These are phyloP conservation scores for Candida railenensis DNA, from an alignment of 805 yeast genomes.

Conservation along the genomic window DNA sequence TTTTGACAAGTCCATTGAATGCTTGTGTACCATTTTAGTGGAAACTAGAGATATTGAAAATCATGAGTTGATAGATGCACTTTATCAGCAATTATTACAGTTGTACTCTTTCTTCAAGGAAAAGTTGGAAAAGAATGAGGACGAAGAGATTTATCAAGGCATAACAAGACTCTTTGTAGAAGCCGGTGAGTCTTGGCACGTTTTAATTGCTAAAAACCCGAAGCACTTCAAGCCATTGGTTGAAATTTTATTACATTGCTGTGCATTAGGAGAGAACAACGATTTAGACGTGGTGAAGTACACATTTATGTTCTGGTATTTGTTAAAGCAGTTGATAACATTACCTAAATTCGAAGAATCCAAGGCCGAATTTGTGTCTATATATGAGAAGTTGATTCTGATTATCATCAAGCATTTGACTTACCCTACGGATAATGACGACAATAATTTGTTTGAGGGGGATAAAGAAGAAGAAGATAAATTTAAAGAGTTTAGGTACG, in stretches of 20 bases:
- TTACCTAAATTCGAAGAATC: constrained; percentile 58
- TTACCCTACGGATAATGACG: constrained; percentile 55
- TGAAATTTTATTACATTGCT: constrained; percentile 65
- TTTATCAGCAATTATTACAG: constrained; percentile 66
- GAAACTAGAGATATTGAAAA: constrained; percentile 81
- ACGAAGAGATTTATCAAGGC: constrained; percentile 65
- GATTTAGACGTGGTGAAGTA: constrained; percentile 88
- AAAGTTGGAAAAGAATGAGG: constrained; percentile 44
- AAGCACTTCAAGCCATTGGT: constrained; percentile 69
- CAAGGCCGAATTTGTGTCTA: constrained; percentile 47
- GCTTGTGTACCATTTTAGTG: constrained; percentile 73
- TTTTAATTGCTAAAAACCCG: constrained; percentile 73
- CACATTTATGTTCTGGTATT: constrained; percentile 91
- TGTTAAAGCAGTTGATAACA: constrained; percentile 68
- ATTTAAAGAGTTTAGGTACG: constrained; percentile 91
- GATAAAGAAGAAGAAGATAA: constrained; percentile 86
- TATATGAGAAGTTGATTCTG: constrained; percentile 57
- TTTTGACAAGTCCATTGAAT: constrained; percentile 84
- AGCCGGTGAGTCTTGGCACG: constrained; percentile 96
- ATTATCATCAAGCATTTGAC: constrained; percentile 67
- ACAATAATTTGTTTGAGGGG: constrained; percentile 50
- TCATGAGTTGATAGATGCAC: constrained; percentile 57
- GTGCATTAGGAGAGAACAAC: constrained; percentile 57
- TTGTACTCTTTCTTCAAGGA: constrained; percentile 49
- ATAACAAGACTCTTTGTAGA: constrained; percentile 79